phyloP scores from a whole-genome alignment of 1,139 yeast genomes.

The Zygosaccharomyces sapae region DNA sequence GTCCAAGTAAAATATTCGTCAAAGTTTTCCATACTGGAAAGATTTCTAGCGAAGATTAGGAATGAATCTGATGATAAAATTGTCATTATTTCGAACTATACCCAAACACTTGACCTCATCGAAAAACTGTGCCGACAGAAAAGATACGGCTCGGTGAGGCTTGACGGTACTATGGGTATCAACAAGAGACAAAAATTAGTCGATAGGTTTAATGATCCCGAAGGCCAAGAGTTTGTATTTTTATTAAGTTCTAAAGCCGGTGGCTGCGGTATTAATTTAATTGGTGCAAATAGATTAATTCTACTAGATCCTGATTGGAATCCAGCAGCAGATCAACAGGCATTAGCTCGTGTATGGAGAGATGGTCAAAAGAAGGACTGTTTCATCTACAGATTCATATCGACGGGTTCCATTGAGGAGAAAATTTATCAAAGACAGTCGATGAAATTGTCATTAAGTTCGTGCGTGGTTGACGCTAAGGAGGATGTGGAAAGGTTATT shows the following conservation, averaged over 20 bases:
- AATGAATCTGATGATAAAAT: slow-evolving; percentile 88
- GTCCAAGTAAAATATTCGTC: slow-evolving; percentile 57
- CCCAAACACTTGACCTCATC: slow-evolving; percentile 87
- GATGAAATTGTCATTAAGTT: slow-evolving; percentile 89
- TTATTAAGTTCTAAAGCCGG: slow-evolving; percentile 94
- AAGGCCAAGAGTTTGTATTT: slow-evolving; percentile 82
- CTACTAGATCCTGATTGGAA: slow-evolving; percentile 98
- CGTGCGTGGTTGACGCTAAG: slow-evolving; percentile 95
- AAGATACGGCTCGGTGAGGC: slow-evolving; percentile 72
- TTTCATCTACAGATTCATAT: slow-evolving; percentile 85
- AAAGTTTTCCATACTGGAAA: slow-evolving; percentile 52
- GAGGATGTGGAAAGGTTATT: slow-evolving; percentile 92
- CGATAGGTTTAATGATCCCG: slow-evolving; percentile 86
- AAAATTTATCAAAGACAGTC: slow-evolving; percentile 94
- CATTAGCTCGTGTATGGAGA: slow-evolving; percentile 97
- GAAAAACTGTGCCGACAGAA: slow-evolving; percentile 76
- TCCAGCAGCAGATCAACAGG: slow-evolving; percentile 98
- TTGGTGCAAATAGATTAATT: slow-evolving; percentile 90
- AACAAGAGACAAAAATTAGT: slow-evolving; percentile 92
- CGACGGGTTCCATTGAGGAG: slow-evolving; percentile 95
- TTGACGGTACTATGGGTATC: slow-evolving; percentile 90
- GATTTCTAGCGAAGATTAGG: slow-evolving; percentile 74
- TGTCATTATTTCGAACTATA: slow-evolving; percentile 88
- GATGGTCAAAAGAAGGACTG: slow-evolving; percentile 98
- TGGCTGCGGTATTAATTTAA: slow-evolving; percentile 95